Evolutionary conservation across 2,329 filamentous ascomycete species (phyloP).

Genomic region (Hysterium pulicare): DNA sequence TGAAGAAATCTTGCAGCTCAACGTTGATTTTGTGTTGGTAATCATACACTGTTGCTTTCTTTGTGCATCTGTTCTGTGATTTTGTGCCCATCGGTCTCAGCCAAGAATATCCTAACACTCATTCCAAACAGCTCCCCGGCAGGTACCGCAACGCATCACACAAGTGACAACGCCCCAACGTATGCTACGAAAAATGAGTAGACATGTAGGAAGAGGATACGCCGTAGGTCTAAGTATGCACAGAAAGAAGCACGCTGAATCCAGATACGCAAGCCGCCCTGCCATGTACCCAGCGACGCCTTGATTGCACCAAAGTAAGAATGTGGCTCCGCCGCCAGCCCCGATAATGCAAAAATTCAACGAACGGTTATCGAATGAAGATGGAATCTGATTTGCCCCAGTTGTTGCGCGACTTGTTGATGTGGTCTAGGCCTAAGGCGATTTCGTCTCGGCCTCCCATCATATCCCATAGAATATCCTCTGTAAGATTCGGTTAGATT

Average conservation of each 20-base stretch:
- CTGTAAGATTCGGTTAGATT: conserved; percentile 24
- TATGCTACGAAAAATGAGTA: conserved; percentile 3
- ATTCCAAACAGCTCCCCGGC: no score
- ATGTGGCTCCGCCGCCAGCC: background rate
- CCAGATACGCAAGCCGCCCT: background rate
- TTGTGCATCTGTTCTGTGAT: no score
- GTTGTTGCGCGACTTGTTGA: conserved; percentile 58
- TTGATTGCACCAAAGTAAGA: conserved; percentile 1
- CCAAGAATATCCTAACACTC: conserved; percentile 3
- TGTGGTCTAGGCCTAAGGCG: conserved; percentile 56
- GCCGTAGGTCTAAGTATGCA: conserved; percentile 7
- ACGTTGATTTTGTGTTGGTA: no score
- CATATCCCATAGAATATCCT: conserved; percentile 46
- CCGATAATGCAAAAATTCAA: conserved; percentile 2
- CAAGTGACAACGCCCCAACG: conserved; percentile 1
- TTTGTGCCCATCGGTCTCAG: background rate
- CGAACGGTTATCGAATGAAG: conserved; percentile 52
- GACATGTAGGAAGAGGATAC: background rate
- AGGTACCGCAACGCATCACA: background rate
- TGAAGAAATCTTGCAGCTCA: no score
- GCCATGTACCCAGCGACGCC: background rate
- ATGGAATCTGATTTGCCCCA: conserved; percentile 61
- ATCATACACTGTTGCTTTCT: no score
- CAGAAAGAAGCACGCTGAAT: conserved; percentile 7
- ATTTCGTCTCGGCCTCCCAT: conserved; percentile 38